A percentile compares a stretch with the other conserved stretches of the same genome.
Evolutionary conservation across 202 grass and related monocot genomes (phyloP).

Genomic region (Schoenoplectus tabernaemontani): DNA sequence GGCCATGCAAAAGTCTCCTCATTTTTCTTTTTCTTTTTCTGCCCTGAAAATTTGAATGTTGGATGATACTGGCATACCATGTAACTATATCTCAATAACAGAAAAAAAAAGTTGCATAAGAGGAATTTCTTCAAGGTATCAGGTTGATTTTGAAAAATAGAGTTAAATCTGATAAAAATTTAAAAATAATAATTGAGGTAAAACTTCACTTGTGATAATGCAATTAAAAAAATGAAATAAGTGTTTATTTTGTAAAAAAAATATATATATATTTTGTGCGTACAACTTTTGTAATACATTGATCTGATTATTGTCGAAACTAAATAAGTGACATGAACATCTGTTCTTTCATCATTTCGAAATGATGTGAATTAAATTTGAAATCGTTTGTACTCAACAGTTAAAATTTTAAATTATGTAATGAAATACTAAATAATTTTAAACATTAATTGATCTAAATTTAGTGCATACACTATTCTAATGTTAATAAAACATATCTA

Average conservation of each 20-base stretch:
- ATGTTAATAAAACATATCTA: too few species aligned
- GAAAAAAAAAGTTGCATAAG: too few species aligned
- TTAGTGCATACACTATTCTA: neutral
- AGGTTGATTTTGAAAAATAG: too few species aligned
- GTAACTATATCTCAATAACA: neutral
- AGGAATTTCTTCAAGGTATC: too few species aligned
- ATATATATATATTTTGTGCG: too few species aligned
- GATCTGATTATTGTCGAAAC: neutral
- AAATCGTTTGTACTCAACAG: too few species aligned
- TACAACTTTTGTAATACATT: too few species aligned
- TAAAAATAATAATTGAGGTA: too few species aligned
- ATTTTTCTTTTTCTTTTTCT: neutral
- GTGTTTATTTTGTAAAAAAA: too few species aligned
- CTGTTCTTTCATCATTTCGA: neutral
- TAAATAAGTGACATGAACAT: neutral
- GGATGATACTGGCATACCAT: slow-evolving; percentile 1
- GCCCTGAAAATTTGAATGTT: neutral
- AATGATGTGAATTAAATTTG: neutral
- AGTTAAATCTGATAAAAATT: too few species aligned
- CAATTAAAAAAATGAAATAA: too few species aligned
- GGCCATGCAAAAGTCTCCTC: slow-evolving; percentile 14
- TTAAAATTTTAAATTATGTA: neutral
- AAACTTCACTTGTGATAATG: too few species aligned
- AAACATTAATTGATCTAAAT: neutral
- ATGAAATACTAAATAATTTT: neutral